Percentiles rank a stretch among this genome's conserved stretches.
Evolutionary conservation across 768 basidiomycete genomes (phyloP).

Genomic region (Chiua virens): DNA sequence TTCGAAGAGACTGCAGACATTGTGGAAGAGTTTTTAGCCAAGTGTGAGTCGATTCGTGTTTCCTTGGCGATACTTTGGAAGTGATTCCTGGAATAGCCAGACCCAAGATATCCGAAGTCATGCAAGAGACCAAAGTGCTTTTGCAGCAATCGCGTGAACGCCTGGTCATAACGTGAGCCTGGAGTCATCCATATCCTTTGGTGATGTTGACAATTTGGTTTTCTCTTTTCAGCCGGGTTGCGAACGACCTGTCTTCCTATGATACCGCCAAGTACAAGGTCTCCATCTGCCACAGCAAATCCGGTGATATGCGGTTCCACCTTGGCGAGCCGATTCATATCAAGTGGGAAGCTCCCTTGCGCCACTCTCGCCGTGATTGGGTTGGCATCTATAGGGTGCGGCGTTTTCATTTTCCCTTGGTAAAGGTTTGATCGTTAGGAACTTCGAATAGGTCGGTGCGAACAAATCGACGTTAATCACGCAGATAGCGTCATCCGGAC

Average conservation of each 20-base stretch:
- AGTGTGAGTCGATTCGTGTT: slow-evolving; percentile 55
- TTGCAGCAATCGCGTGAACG: slow-evolving; percentile 89
- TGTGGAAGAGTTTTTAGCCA: slow-evolving; percentile 90
- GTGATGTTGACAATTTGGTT: not conserved
- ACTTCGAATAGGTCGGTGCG: slow-evolving; percentile 69
- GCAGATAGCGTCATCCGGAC: slow-evolving; percentile 78
- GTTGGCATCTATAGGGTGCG: slow-evolving; percentile 85
- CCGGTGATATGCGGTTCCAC: slow-evolving; percentile 65
- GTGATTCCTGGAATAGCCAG: slow-evolving; percentile 52
- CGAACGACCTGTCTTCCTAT: slow-evolving; percentile 76
- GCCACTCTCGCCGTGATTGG: slow-evolving; percentile 93
- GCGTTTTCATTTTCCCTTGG: slow-evolving; percentile 7
- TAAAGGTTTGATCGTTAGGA: not conserved
- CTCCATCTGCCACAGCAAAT: slow-evolving; percentile 52
- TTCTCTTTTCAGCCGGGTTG: slow-evolving; percentile 58
- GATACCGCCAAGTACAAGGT: slow-evolving; percentile 81
- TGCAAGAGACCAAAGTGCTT: slow-evolving; percentile 90
- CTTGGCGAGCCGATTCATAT: slow-evolving; percentile 89
- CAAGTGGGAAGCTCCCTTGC: slow-evolving; percentile 81
- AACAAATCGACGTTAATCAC: slow-evolving; percentile 85
- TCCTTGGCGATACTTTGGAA: not conserved
- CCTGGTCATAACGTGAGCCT: slow-evolving; percentile 84
- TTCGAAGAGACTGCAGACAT: slow-evolving; percentile 92
- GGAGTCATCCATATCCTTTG: not conserved
- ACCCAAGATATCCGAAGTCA: slow-evolving; percentile 83